Base-by-base conservation (phyloP, 1,284 basidiomycete species). In the Termitomyces sp. region DNA sequence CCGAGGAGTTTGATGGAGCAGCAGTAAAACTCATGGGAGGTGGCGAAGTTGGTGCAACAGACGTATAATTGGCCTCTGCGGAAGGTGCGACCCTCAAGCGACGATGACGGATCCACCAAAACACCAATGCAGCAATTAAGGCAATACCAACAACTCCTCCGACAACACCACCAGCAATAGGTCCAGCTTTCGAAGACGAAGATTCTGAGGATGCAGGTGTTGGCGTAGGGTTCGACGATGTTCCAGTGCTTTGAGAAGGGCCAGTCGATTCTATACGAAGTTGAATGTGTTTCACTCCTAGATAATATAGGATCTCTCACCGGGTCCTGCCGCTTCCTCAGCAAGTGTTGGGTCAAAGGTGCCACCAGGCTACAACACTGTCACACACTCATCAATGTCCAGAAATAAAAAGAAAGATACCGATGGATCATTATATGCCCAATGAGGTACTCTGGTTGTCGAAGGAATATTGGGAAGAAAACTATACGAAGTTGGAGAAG, bases 141-240 rank as follows among this genome's bases (percentile, higher is more conserved):
- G 65, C 67, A 13, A 77, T 50, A 28, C 52, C 62, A 44, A 71
- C 67, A 9, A 76, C 55, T 19, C 73, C 75, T 12, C 74, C 75
- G 17, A 77, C 67, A 7, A 76, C 73, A 34, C 75, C 75, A 46
- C 75, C 75, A n/a, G 72, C 74, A 47, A 77, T 76, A 1, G 75
- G 71, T 12, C 74, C 74, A 48, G 69, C 69, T 50, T 73, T 70
- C 2, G 68, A 65, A 28, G 61, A 51, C 4, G 52, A 54, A 38
- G 56, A 40, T 19, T 51, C 43, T 15, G 45, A 28, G 6, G 51
- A 8, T 13, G 52, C 17, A 38, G 58, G 31, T 7, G 53, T 31
- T 15, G 54, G 26, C 2, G 24, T 15, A n/a, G 21, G 34, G 15
- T 33, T 52, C 6, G 52, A 30, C 15, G 52, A 41, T 33, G 45